Evolutionary conservation across 306 rosid species (phyloP), one percentile per base, ranked within the genome.

Genomic region (Citrullus mucosospermus): DNA sequence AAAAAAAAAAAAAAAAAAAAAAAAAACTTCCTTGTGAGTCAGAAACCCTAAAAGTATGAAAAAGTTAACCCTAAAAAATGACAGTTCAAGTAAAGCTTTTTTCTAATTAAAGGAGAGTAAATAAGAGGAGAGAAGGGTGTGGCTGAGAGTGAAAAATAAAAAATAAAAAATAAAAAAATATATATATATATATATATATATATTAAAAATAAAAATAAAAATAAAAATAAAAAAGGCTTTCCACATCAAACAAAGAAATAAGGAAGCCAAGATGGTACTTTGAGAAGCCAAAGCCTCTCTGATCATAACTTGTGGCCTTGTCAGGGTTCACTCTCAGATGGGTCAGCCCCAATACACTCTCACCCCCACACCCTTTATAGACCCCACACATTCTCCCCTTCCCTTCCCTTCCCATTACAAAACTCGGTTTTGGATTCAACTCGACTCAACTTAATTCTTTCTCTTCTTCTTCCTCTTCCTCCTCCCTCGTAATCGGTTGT

Each of bases 281-380:
- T 83, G 86, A 88, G 90, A 86, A 84, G 90, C 67, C 82, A 84
- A 88, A 84, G 89, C 80, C 83, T 81, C 54, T 80, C 84, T 84
- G 81, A 55, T 76, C 51, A 76, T 83, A 80, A 85, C 86, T 84
- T 80, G 91, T 87, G 95, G 88, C 89, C 78, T 85, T 88, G 95
- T 90, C 97, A 88, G 91, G 84, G 85, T 87, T 88, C 91, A 87
- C 93, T 86, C 91, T 87, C 78, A 86, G 91, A 87, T 90, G 91
- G 90, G 88, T 88, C 89, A 87, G 84, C 89, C 87, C 88, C 88
- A 88, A 86, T 43, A 75, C 88, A 88, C 58, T 89, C 81, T 81
- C 83, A 84, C 57, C 30, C 77, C 39, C 71, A 78, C 60, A 80
- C 81, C 79, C 85, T 85, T 89, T 89, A 85, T 82, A 87, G 88